Evolutionary conservation across 768 basidiomycete species (phyloP), one percentile per base, ranked within the genome.

Genomic region (Tricholoma sp.): DNA sequence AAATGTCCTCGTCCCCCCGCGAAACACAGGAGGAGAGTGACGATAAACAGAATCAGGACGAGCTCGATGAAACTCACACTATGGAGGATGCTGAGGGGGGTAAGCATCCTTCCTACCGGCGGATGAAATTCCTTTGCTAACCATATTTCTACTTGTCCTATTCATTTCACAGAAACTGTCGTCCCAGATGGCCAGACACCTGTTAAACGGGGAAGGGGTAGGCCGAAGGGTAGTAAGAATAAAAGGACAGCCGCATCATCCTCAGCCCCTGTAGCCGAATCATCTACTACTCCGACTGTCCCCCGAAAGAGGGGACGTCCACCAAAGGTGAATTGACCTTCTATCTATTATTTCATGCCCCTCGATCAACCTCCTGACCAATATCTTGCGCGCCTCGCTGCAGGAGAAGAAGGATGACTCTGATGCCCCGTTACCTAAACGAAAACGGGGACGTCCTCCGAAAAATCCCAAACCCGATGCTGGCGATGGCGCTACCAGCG

Each of bases 141-240:
- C 61, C 55, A 59, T 58, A 52, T 61, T 61, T 59, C 52, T 68
- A 57, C 58, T 65, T 65, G 61, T 55, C 56, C 53, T 58, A 63
- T 59, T 57, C 64, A 54, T 52, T 64, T 59, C 57, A 57, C 65
- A 74, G 76, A 74, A 66, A 69, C 74, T 59, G 66, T 77, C 57
- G 71, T 45, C 15, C 42, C 76, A 55, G 68, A 74, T 57, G 63
- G 72, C 18, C 68, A 66, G 55, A 52, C 72, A 45, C 77, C 81
- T 41, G 63, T 67, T 59, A 94, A 92, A 76, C 85, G 93, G 65
- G 85, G 89, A 66, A 82, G 94, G 48, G 94, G 94, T 53, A 84
- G 94, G 61, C 94, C 94, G 58, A 91, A 87, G 70, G 93, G 93
- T 64, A 91, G 89, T 72, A 94, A 90, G 76, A 82, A 84, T 71